Base-by-base conservation (phyloP, 768 basidiomycete species). In the Lactarius psammicola region DNA sequence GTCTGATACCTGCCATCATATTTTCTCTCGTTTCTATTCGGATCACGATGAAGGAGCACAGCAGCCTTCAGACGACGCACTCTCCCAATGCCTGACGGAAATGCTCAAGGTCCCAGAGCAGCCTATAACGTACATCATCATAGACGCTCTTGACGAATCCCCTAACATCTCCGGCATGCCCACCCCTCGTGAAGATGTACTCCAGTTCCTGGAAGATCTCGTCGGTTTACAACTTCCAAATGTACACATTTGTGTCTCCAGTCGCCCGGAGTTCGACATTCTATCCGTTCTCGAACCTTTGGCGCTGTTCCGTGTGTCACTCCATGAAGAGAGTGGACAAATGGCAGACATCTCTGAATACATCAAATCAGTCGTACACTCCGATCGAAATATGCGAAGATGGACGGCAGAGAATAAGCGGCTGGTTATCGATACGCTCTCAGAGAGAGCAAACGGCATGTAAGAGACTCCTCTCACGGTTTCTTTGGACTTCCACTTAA, bases 111-210 rank as follows among this genome's bases (percentile, higher is more conserved):
- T 49, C 17, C 28, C 34, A 11, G 59, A 20, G 1, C 42, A 49
- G 30, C 2, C 59, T 1, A 2, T 23, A 17, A 31, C 28, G 13
- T 63, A 63, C 34, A 36, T 63, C 31, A 49, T 63, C 17, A 31
- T 57, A 4, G 55, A 66, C 11, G 60, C 42, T 28, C 60, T 62
- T 9, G 60, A 65, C 6, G 60, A 65, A 36, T 65, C 60, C 18
- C 36, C 64, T 0, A 31, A 46, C 1, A 5, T 28, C 3, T 31
- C 60, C 0, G 59, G 53, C 4, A 51, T 5, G 0, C 31, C 53
- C 3, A 34, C 64, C 3, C n/a, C 64, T 6, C 60, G 65, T 9
- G 65, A 38, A 33, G 10, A 62, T 13, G 59, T 56, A 33, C 51
- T 66, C 1, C 33, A 44, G 0, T 20, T 30, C 4, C 3, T 64